Evolutionary conservation across 164 flowering plant genomes (phyloP).

Genomic region (Vitis riparia): DNA sequence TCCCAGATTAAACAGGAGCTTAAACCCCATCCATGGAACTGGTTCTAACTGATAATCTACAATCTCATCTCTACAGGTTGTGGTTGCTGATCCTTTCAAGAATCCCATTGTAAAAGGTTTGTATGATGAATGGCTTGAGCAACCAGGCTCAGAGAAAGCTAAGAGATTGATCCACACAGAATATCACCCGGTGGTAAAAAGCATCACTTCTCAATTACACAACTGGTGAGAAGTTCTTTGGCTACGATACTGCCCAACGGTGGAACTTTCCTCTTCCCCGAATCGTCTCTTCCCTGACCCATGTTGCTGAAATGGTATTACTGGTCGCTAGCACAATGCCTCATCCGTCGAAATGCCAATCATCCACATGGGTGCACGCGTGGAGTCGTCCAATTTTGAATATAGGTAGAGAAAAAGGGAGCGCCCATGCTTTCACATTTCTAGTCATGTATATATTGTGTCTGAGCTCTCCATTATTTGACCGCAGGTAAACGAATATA

Average conservation of each 20-base stretch:
- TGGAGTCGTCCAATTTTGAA: constrained; percentile 25
- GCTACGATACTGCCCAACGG: not conserved
- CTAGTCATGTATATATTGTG: constrained; percentile 9
- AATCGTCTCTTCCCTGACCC: not conserved
- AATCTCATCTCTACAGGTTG: constrained; percentile 41
- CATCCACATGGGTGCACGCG: not conserved
- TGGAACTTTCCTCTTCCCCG: not conserved
- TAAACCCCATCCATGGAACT: not conserved
- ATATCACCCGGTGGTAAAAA: constrained; percentile 81
- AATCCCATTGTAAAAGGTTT: constrained; percentile 65
- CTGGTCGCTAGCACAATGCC: not conserved
- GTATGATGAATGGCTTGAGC: constrained; percentile 83
- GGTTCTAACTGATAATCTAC: not conserved
- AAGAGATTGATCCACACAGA: constrained; percentile 68
- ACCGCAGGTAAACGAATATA: too few species aligned
- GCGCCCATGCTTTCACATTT: not conserved
- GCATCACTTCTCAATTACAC: constrained; percentile 67
- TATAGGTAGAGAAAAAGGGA: not conserved
- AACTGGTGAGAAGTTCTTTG: constrained; percentile 60
- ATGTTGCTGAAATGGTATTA: not conserved
- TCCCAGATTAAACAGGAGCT: too few species aligned
- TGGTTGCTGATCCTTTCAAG: constrained; percentile 66
- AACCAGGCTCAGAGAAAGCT: constrained; percentile 86
- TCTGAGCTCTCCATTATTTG: not conserved
- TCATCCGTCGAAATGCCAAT: not conserved